Percentiles rank a stretch among this genome's conserved stretches.
These are phyloP conservation scores for Primulina huaijiensis DNA, from an alignment of 257 asterid genomes.

Conservation along the genomic window DNA sequence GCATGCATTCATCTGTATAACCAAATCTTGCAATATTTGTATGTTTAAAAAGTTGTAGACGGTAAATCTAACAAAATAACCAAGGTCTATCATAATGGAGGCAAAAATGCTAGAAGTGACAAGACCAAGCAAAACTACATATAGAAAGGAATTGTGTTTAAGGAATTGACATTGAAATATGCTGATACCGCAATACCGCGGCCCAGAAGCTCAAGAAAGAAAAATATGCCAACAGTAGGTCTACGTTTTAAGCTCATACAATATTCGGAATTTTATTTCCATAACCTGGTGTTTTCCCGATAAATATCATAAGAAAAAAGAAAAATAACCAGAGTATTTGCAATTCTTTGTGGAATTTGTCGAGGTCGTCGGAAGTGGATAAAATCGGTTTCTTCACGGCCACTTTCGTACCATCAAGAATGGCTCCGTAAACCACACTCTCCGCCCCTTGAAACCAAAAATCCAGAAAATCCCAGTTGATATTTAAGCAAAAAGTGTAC, in stretches of 20 bases:
- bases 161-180: too few relatives aligned
- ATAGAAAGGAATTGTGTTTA: not conserved
- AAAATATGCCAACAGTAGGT: not conserved
- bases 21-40: not conserved
- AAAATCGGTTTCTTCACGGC: conserved; percentile 80
- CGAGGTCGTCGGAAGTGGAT: conserved; percentile 72
- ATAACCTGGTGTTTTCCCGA: not conserved
- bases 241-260: not conserved
- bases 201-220: too few relatives aligned
- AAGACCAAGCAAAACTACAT: too few relatives aligned
- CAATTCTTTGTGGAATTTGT: conserved; percentile 76
- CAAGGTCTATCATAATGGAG: not conserved
- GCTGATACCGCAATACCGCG: not conserved
- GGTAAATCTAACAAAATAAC: not conserved
- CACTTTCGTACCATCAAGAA: conserved; percentile 63
- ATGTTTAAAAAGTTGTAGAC: not conserved
- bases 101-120: too few relatives aligned
- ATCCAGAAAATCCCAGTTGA: conserved; percentile 9
- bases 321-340: conserved; percentile 52
- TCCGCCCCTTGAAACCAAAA: conserved; percentile 60
- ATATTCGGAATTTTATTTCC: not conserved
- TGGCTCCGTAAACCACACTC: conserved; percentile 77
- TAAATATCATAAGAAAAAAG: not conserved
- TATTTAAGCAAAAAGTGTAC: not conserved
- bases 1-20: not conserved